Conservation (phyloP, 306 rosid species). For the Psophocarpus tetragonolobus region DNA sequence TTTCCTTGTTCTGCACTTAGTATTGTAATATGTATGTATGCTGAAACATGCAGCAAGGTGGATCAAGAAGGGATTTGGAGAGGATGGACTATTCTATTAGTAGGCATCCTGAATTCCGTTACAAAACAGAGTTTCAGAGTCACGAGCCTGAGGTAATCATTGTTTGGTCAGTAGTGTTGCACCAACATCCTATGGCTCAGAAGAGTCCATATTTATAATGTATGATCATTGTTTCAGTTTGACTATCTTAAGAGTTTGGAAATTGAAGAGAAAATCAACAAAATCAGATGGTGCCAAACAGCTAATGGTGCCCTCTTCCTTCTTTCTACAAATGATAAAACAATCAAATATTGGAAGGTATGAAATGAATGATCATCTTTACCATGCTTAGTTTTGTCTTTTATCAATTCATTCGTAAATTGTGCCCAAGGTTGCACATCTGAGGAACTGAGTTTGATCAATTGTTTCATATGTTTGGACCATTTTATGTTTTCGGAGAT, state of each 20-base stretch:
- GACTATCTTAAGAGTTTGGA: slow-evolving; percentile 99
- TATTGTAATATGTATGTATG: slow-evolving; percentile 34
- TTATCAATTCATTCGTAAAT: not conserved
- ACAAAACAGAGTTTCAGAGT: slow-evolving; percentile 99
- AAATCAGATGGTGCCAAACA: slow-evolving; percentile 98
- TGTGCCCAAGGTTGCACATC: slow-evolving; percentile 24
- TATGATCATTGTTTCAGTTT: slow-evolving; percentile 59
- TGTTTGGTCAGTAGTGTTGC: not conserved
- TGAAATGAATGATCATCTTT: slow-evolving; percentile 18
- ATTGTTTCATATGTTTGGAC: slow-evolving; percentile 22
- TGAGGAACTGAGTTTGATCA: slow-evolving; percentile 20
- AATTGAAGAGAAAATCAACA: slow-evolving; percentile 99
- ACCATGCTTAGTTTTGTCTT: slow-evolving; percentile 7
- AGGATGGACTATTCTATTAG: slow-evolving; percentile 74
- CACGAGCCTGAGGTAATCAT: slow-evolving; percentile 90
- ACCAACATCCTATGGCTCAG: slow-evolving; percentile 10
- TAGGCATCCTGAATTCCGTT: slow-evolving; percentile 98
- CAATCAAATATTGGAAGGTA: slow-evolving; percentile 99
- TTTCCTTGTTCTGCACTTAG: slow-evolving; percentile 11
- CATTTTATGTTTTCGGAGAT: not conserved
- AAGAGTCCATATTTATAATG: slow-evolving; percentile 21
- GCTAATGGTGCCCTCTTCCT: slow-evolving; percentile 95
- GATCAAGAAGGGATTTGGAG: slow-evolving; percentile 84
- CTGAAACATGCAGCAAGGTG: slow-evolving; percentile 70
- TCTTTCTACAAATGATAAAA: slow-evolving; percentile 93